Base-by-base conservation (phyloP, 1,284 basidiomycete genomes). In the Trichosporon sp. region DNA sequence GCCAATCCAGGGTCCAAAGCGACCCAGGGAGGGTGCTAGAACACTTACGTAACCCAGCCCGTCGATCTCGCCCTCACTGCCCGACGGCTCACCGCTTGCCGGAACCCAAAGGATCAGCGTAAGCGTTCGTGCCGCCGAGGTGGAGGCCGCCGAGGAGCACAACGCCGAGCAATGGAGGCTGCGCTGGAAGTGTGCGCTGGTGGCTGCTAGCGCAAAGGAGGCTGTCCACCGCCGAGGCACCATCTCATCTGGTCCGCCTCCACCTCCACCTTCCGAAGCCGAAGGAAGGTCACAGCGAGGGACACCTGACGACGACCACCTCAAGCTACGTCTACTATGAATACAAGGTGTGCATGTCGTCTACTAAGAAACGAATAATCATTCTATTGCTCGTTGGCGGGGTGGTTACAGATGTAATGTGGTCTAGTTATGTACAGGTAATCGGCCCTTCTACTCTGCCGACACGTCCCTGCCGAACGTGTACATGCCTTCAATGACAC, bases 401-500 rank as follows among this genome's bases (percentile, higher is more conserved):
- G 25, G 21, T 25, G 29, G 8, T 58, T 58, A 58, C 53, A 29
- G 53, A 31, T 29, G 6, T 1, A 31, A 18, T 12, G 9, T 51
- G 15, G 5, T n/a, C 29, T 60, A 60, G 44, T 29, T 60, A 60
- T 31, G 23, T 31, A 31, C 27, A 60, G 27, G 7, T 23, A 3
- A 12, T 32, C 18, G 8, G 15, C 9, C 25, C 53, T 58, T 60
- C 60, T 72, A 77, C 62, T 77, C 76, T 2, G 72, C 74, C n/a
- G 73, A 74, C 3, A 78, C 75, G 31, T 76, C 75, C 42, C 67
- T 68, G 9, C 75, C 76, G 42, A 78, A 77, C 1, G 73, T 73
- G 66, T 79, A 81, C 79, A 79, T 78, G 13, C 77, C 76, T 66
- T 81, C 80, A 29, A 81, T 80, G 15, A 79, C 77, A 42, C 77